These are phyloP conservation scores for Cryptococcus jaspeensis DNA, from an alignment of 1,284 basidiomycete species.

Conservation along the genomic window DNA sequence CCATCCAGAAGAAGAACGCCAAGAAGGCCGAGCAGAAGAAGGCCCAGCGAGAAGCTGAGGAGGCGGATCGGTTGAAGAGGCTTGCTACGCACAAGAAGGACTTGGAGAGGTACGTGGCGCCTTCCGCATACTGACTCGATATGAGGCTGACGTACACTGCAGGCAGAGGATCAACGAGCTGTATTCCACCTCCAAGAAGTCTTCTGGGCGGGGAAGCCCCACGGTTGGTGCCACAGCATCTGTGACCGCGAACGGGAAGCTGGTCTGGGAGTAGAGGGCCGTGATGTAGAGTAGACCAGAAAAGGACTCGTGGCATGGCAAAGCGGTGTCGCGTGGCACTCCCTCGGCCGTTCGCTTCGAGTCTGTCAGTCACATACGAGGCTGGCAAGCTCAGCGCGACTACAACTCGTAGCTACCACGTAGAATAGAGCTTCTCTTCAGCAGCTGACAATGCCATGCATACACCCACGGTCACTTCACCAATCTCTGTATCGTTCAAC, in stretches of 20 bases:
- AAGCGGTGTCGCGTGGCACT: neutral
- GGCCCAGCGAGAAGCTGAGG: conserved; percentile 37
- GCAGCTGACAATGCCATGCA: too few relatives aligned
- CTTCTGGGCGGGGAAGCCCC: conserved; percentile 2
- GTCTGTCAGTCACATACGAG: too few relatives aligned
- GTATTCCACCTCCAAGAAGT: conserved; percentile 22
- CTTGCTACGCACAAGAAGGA: conserved; percentile 40
- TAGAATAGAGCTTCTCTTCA: too few relatives aligned
- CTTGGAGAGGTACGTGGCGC: conserved; percentile 36
- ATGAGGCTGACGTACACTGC: conserved; percentile 1
- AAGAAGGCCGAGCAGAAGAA: conserved; percentile 48
- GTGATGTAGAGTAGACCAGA: neutral
- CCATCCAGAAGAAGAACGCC: conserved; percentile 44
- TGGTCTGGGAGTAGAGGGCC: conserved; percentile 41
- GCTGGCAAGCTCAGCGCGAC: too few relatives aligned
- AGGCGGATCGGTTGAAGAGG: conserved; percentile 38
- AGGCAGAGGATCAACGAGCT: conserved; percentile 46
- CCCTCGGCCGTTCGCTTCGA: too few relatives aligned
- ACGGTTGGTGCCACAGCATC: conserved; percentile 26
- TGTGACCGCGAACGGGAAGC: conserved; percentile 36
- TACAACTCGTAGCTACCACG: too few relatives aligned
- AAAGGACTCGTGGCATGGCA: neutral
- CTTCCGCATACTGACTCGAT: neutral
- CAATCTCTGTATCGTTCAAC: too few relatives aligned
- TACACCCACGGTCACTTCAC: too few relatives aligned